Percentiles rank a stretch among this genome's conserved stretches.
Evolutionary conservation across 2,329 filamentous ascomycete species (phyloP).

Genomic region (Trichophyton mentagrophytes): DNA sequence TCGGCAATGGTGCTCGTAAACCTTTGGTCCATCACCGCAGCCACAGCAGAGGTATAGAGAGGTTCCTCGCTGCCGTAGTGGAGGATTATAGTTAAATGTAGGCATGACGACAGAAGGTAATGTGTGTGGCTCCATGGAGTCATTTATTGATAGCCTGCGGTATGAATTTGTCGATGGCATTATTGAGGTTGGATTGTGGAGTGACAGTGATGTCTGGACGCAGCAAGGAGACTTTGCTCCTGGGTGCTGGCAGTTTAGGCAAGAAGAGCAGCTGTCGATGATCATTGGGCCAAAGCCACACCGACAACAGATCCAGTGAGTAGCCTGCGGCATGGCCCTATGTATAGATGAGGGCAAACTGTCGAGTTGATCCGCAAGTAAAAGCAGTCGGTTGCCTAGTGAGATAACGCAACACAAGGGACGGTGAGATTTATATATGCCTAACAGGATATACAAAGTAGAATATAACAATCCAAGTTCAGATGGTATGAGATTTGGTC

Average conservation of each 20-base stretch:
- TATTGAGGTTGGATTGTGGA: neutral
- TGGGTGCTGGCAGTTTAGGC: conserved; percentile 18
- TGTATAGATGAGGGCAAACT: neutral
- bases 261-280: conserved; percentile 16
- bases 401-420: neutral
- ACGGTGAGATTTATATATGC: neutral
- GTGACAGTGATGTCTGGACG: conserved; percentile 11
- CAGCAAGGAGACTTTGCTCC: conserved; percentile 15
- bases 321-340: conserved; percentile 15
- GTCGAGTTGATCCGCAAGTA: neutral
- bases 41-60: conserved; percentile 29
- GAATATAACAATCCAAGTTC: neutral
- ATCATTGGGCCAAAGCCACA: conserved; percentile 25
- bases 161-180: neutral
- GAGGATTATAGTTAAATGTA: neutral
- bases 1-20: conserved; percentile 22
- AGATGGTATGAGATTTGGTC: neutral
- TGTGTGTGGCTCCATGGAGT: neutral
- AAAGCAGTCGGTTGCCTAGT: neutral
- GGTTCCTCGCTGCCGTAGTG: conserved; percentile 9
- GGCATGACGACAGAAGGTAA: neutral
- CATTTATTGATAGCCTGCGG: neutral
- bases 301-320: conserved; percentile 25
- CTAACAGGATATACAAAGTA: neutral
- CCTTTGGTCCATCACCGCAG: conserved; percentile 29